phyloP scores from a whole-genome alignment of 2,329 filamentous ascomycete genomes.

The Cercospora berteroae region DNA sequence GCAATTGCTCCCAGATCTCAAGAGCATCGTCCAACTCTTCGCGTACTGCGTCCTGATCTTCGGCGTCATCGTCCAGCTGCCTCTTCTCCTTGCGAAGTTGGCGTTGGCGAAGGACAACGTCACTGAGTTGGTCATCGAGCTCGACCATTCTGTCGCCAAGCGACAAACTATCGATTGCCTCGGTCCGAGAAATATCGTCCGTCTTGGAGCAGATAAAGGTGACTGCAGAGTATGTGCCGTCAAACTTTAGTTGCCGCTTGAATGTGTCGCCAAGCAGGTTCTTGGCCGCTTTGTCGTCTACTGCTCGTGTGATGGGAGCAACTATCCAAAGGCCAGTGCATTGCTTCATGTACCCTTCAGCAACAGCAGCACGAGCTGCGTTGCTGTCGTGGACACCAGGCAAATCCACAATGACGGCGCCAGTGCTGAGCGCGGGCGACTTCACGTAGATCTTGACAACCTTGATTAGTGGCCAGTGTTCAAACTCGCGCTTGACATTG shows the following conservation, averaged over 20 bases:
- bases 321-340: slow-evolving; percentile 62
- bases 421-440: slow-evolving; percentile 52
- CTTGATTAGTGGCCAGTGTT: slow-evolving; percentile 55
- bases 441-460: slow-evolving; percentile 55
- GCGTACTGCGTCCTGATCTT: slow-evolving; percentile 36
- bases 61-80: slow-evolving; percentile 38
- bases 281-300: slow-evolving; percentile 60
- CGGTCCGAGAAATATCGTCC: slow-evolving; percentile 57
- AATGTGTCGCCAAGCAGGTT: slow-evolving; percentile 57
- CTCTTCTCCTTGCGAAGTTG: slow-evolving; percentile 27
- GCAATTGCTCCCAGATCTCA: slow-evolving; percentile 47
- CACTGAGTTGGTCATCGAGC: slow-evolving; percentile 31
- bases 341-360: slow-evolving; percentile 59
- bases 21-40: slow-evolving; percentile 44
- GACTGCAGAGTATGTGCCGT: slow-evolving; percentile 54
- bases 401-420: slow-evolving; percentile 58
- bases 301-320: slow-evolving; percentile 60
- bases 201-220: slow-evolving; percentile 65
- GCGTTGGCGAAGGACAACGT: slow-evolving; percentile 25
- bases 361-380: slow-evolving; percentile 57
- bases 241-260: slow-evolving; percentile 59
- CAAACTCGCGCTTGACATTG: slow-evolving; percentile 36
- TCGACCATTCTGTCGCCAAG: slow-evolving; percentile 37
- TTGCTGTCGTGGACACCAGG: slow-evolving; percentile 62
- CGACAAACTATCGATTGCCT: slow-evolving; percentile 43